phyloP scores from a whole-genome alignment of 495 filamentous ascomycete species.

The Bryoglossum gracile region DNA sequence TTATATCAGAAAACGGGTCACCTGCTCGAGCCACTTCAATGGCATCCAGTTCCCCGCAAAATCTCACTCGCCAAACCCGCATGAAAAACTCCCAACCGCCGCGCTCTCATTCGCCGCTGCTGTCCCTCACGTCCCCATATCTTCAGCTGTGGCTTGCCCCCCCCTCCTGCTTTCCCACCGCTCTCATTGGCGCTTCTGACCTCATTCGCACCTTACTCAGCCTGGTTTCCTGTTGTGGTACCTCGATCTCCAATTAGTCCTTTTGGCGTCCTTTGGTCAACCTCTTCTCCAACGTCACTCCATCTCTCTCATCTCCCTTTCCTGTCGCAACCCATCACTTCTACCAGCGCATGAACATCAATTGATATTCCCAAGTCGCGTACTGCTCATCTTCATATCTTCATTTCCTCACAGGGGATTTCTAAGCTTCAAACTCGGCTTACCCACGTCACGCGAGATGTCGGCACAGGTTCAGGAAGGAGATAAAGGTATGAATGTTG shows the following conservation, averaged over 20 bases:
- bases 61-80: no score
- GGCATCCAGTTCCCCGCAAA: no score
- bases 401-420: not conserved
- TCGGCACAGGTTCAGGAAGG: constrained; percentile 20
- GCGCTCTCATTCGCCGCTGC: no score
- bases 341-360: constrained; percentile 8
- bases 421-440: not conserved
- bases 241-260: constrained; percentile 8
- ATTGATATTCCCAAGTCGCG: constrained; percentile 3
- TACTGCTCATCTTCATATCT: not conserved
- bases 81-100: no score
- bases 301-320: constrained; percentile 3
- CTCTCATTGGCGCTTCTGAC: not conserved
- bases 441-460: constrained; percentile 9
- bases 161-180: no score
- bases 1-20: no score
- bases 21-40: no score
- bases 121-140: no score
- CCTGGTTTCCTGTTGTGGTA: constrained; percentile 10
- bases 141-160: no score
- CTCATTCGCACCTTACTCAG: not conserved
- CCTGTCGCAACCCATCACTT: constrained; percentile 21
- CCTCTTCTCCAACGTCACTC: constrained; percentile 15
- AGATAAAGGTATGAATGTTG: constrained; percentile 21
- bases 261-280: constrained; percentile 11